Base-by-base conservation (phyloP, 805 yeast species). In the Zygosaccharomyces lentus region DNA sequence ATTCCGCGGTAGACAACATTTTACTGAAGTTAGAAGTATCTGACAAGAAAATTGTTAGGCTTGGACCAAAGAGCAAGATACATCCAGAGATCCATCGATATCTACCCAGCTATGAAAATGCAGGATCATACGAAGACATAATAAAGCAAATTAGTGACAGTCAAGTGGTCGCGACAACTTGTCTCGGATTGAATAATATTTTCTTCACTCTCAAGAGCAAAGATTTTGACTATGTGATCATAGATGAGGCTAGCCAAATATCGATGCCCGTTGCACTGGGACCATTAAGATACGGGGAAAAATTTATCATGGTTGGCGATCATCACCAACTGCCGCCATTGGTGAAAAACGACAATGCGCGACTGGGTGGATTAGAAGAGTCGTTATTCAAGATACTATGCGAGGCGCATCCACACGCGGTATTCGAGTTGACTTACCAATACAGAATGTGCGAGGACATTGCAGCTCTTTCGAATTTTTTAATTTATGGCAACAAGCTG, bases 191-290 rank as follows among this genome's bases (percentile, higher is more conserved):
- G 8, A 53, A 48, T 15, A 64, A 61, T 38, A 37, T 54, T 1
- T 23, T 57, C 38, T 51, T 59, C 43, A 67, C 75, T 5, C 40
- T 56, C 26, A 49, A 53, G 19, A 57, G 71, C 57, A 65, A 78
- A 27, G 73, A 69, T 12, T 93, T 93, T 65, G 99, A 93, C 58
- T 91, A 86, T 60, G 95, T 97, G 60, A 89, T 93, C 34, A 76
- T 93, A 36, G 99, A 93, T 64, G 99, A 93, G 64, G 98, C 98
- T 0, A 89, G 97, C 1, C 99, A 93, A 59, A 86, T 91, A 0
- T 84, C 97, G 0, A 73, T 91, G 74, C 99, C 99, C 0, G 74
- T 87, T 5, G 85, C 95, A 55, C 64, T 93, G 24, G 99, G 98
- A 0, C 98, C 99, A 0, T 64, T 93, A 38, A 66, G 89, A 26